A percentile compares a stretch with the other conserved stretches of the same genome.
Conservation (phyloP, 805 yeast genomes). For the Candida patagonica region DNA sequence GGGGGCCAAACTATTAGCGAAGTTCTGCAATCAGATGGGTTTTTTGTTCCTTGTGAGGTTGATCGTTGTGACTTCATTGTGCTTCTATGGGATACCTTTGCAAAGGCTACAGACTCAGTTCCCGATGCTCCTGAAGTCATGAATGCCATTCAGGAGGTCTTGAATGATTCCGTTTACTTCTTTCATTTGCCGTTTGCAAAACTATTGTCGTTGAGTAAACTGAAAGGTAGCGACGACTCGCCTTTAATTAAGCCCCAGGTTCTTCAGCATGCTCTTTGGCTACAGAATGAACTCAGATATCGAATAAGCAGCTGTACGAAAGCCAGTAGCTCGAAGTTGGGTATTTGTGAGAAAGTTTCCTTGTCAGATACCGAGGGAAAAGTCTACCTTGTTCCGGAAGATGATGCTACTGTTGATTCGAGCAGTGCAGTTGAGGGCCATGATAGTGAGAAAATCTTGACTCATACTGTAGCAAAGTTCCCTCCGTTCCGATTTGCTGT, state of each 20-base stretch:
- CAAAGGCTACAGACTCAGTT: slow-evolving; percentile 21
- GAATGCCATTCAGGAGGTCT: slow-evolving; percentile 15
- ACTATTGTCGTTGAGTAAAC: slow-evolving; percentile 30
- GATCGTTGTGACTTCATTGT: slow-evolving; percentile 43
- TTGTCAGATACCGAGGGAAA: slow-evolving; percentile 23
- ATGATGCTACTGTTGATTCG: slow-evolving; percentile 16
- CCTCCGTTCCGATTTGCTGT: slow-evolving; percentile 50
- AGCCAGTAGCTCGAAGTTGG: slow-evolving; percentile 5
- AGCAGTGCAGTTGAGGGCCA: too few relatives aligned
- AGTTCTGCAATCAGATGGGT: slow-evolving; percentile 41
- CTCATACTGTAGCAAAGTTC: slow-evolving; percentile 16
- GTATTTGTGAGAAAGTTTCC: slow-evolving; percentile 10
- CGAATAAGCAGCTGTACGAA: slow-evolving; percentile 27
- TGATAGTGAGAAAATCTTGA: not conserved
- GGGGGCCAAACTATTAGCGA: slow-evolving; percentile 36
- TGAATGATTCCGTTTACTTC: slow-evolving; percentile 37
- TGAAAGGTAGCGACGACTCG: slow-evolving; percentile 33
- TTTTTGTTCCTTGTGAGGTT: slow-evolving; percentile 48
- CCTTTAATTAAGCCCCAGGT: slow-evolving; percentile 33
- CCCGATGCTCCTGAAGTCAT: not conserved
- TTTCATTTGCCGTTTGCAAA: slow-evolving; percentile 41
- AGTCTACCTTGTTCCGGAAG: slow-evolving; percentile 19
- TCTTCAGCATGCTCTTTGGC: slow-evolving; percentile 43
- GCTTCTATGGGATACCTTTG: slow-evolving; percentile 28
- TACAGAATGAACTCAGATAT: slow-evolving; percentile 35